Conservation (phyloP, 371 early-diverging fungal genomes). For the Cokeromyces recurvatus region DNA sequence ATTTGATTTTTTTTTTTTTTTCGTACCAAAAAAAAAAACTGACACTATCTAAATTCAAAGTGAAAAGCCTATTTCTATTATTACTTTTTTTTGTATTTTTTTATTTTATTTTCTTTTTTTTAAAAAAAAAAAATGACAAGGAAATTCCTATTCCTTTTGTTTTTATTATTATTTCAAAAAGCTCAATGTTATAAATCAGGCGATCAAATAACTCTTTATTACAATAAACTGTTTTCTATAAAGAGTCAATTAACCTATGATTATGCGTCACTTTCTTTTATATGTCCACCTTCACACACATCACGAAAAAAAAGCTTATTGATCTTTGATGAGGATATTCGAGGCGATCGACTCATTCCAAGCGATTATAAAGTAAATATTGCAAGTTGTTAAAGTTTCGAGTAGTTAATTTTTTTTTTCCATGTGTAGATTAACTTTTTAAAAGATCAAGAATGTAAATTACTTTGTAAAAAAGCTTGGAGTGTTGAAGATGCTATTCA, state of each 20-base stretch:
- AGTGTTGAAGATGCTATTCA: constrained; percentile 29
- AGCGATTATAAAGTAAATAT: constrained; percentile 35
- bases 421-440: constrained; percentile 23
- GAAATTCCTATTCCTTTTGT: too few relatives aligned
- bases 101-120: too few relatives aligned
- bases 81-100: too few relatives aligned
- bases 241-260: constrained; percentile 31
- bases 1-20: too few relatives aligned
- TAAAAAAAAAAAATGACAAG: too few relatives aligned
- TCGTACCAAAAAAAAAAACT: too few relatives aligned
- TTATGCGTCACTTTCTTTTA: constrained; percentile 27
- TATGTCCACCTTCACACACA: constrained; percentile 25
- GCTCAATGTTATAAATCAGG: constrained; percentile 33
- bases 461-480: constrained; percentile 33
- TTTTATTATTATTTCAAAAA: too few relatives aligned
- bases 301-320: constrained; percentile 22
- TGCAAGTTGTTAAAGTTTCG: neutral
- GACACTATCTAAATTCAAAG: too few relatives aligned
- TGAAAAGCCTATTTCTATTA: too few relatives aligned
- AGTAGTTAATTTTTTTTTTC: neutral
- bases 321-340: constrained; percentile 31
- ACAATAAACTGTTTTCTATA: constrained; percentile 40
- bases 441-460: constrained; percentile 31
- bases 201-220: constrained; percentile 30
- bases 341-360: constrained; percentile 34